Evolutionary conservation across 768 basidiomycete genomes (phyloP).

Genomic region (Calocera cornea): DNA sequence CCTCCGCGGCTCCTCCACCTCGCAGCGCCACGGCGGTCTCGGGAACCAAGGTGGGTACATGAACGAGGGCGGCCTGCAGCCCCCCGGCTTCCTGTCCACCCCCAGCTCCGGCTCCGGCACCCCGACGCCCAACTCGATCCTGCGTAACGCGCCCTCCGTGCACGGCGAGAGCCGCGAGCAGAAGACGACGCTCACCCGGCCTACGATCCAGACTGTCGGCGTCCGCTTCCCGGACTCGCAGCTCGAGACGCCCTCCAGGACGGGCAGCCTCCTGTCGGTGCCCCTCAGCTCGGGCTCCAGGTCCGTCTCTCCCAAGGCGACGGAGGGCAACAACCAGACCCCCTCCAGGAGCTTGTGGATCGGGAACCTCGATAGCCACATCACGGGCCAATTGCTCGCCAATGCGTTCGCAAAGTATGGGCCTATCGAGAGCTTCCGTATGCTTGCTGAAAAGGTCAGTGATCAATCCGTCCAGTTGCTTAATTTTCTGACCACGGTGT

Average conservation of each 20-base stretch:
- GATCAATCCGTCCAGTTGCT: background rate
- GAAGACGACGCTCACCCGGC: conserved; percentile 27
- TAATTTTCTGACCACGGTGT: background rate
- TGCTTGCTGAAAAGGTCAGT: conserved; percentile 88
- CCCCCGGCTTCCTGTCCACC: conserved; percentile 5
- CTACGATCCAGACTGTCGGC: conserved; percentile 57
- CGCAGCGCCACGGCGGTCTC: background rate
- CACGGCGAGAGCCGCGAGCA: background rate
- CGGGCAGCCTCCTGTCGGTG: conserved; percentile 50
- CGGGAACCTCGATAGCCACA: conserved; percentile 89
- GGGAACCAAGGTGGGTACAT: background rate
- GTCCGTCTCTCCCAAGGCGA: conserved; percentile 72
- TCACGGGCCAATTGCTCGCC: conserved; percentile 88
- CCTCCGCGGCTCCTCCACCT: conserved; percentile 12
- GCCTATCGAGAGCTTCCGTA: conserved; percentile 85
- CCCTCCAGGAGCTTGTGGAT: conserved; percentile 97
- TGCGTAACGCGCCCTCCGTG: conserved; percentile 6
- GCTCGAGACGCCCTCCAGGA: background rate
- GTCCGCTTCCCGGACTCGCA: conserved; percentile 28
- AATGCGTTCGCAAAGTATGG: conserved; percentile 94
- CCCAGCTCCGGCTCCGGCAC: background rate
- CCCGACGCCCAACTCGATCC: conserved; percentile 10
- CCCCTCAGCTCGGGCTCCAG: conserved; percentile 32
- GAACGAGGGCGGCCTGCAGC: conserved; percentile 4
- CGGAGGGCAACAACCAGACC: conserved; percentile 69